Base-by-base conservation (phyloP, 495 filamentous ascomycete species). In the Hyaloscypha finlandica region DNA sequence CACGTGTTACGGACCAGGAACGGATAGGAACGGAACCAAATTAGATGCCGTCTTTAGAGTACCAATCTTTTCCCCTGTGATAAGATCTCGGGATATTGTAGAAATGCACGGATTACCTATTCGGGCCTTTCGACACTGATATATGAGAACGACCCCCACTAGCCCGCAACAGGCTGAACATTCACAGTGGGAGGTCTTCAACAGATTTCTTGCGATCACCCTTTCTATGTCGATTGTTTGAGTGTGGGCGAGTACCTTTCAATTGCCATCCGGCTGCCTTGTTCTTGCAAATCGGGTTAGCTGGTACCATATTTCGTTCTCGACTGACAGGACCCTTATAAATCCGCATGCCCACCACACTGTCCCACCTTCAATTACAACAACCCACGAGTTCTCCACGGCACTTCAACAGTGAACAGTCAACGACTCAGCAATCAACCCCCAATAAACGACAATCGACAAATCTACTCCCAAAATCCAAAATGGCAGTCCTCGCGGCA, bases 401-500 rank as follows among this genome's bases (percentile, higher is more conserved):
- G 8, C 16, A 48, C 42, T 48, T 48, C 42, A 48, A 48, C 16
- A 48, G 16, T 16, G 4, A 48, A 48, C 42, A 37, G 35, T 37
- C 35, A 12, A 37, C 1, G 8, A 1, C 12, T 37, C 35, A 37
- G 35, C 11, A 14, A 48, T 16, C 42, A 48, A 3, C 42, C 16
- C 14, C 42, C 9, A 48, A 11, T 3, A 25, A 37, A 6, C 3
- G 35, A 8, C 35, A 8, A 8, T 37, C 35, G 12, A 37, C 12
- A 37, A 37, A 37, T 12, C 35, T 37, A 37, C 35, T 8, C 1
- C 42, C 19, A 45, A 52, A 53, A n/a, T 5, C 2, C 42, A 63
- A 30, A 32, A 63, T 63, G 61, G 35, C 42, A 19, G 51, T 63
- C 20, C 42, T 53, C 14, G 54, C 29, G 4, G 6, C 61, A 12